phyloP scores from a whole-genome alignment of 257 asterid genomes.

The Fraxinus cuspidata region DNA sequence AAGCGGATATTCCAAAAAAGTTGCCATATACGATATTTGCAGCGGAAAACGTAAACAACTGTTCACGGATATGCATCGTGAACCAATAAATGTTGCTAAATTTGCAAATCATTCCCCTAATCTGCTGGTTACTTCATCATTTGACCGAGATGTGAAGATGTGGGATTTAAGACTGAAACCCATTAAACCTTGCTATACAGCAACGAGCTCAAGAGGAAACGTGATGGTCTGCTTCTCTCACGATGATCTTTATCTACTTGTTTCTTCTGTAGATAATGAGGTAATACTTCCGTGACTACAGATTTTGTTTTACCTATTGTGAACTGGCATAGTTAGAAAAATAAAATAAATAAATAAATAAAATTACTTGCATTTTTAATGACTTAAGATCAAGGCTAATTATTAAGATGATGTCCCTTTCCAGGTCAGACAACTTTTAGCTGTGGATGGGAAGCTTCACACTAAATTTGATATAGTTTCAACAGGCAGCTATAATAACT shows the following conservation, averaged over 20 bases:
- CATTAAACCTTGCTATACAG: constrained; percentile 58
- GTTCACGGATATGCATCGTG: constrained; percentile 66
- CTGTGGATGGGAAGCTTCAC: constrained; percentile 73
- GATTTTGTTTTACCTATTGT: not conserved
- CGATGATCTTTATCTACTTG: constrained; percentile 76
- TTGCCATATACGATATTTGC: constrained; percentile 68
- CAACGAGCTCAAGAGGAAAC: constrained; percentile 72
- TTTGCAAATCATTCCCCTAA: constrained; percentile 71
- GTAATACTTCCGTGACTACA: constrained; percentile 31
- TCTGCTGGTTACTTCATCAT: constrained; percentile 75
- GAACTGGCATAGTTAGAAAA: not conserved
- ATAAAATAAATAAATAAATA: not conserved
- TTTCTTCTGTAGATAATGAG: constrained; percentile 91
- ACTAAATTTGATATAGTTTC: constrained; percentile 69
- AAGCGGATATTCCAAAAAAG: constrained; percentile 77
- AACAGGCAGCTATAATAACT: constrained; percentile 66
- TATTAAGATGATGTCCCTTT: not conserved
- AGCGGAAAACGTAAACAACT: constrained; percentile 53
- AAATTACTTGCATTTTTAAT: not conserved
- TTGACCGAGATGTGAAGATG: constrained; percentile 76
- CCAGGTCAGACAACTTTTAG: constrained; percentile 74
- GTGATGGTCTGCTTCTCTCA: constrained; percentile 92
- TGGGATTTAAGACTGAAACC: constrained; percentile 80
- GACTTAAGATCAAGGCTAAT: not conserved
- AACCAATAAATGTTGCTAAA: constrained; percentile 80